Evolutionary conservation across 1,284 basidiomycete genomes (phyloP).

Genomic region (Moesziomyces globuligerus): DNA sequence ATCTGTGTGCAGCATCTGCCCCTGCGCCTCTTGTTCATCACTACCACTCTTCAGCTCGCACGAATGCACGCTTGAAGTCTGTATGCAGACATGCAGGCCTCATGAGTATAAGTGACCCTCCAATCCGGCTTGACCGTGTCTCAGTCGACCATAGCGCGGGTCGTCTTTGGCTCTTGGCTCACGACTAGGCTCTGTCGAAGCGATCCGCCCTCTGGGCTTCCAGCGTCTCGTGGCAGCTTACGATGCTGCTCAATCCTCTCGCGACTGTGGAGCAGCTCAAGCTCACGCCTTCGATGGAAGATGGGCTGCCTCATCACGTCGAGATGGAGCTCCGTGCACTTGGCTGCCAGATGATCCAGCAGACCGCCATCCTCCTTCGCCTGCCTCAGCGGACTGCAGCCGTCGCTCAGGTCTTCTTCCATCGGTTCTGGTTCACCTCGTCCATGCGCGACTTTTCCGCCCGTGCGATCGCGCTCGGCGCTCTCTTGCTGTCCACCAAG

Average conservation of each 20-base stretch:
- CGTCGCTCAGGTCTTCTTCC: constrained; percentile 93
- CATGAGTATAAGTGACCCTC: no score
- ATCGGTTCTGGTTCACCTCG: constrained; percentile 95
- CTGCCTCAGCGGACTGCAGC: constrained; percentile 97
- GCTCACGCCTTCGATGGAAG: constrained; percentile 80
- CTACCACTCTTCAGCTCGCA: no score
- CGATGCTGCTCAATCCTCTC: constrained; percentile 77
- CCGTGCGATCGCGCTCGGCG: constrained; percentile 88
- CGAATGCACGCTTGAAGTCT: no score
- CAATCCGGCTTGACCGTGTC: no score
- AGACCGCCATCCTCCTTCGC: constrained; percentile 87
- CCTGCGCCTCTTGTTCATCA: no score
- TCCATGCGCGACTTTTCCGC: constrained; percentile 93
- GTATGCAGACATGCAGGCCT: no score
- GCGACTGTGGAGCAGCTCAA: constrained; percentile 82
- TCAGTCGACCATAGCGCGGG: no score
- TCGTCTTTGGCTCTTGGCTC: no score
- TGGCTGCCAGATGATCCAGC: constrained; percentile 85
- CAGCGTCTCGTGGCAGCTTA: no score
- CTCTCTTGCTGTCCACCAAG: constrained; percentile 93
- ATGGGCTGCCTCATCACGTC: constrained; percentile 81
- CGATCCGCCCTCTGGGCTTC: no score
- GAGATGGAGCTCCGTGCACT: constrained; percentile 87
- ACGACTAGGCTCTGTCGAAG: no score
- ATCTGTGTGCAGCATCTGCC: no score